phyloP scores from a whole-genome alignment of 1,284 basidiomycete species.

The Meira miltonrushii region DNA sequence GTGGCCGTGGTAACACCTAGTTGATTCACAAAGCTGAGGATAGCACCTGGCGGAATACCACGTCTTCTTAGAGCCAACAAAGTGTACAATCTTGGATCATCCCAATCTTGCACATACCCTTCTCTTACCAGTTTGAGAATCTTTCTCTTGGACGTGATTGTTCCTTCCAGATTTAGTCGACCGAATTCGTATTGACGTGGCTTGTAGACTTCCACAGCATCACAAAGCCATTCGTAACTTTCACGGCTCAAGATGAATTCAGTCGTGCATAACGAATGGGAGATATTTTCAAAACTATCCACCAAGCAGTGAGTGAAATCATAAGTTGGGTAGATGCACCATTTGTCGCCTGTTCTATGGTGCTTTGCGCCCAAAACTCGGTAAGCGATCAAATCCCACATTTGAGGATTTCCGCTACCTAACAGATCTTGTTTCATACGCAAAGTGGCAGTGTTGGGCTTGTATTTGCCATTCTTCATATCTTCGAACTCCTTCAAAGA shows the following conservation, averaged over 20 bases:
- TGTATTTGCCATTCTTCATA: constrained; percentile 87
- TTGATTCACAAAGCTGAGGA: constrained; percentile 83
- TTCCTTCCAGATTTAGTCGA: constrained; percentile 85
- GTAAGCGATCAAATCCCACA: constrained; percentile 99
- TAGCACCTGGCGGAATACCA: constrained; percentile 91
- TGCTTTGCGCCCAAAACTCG: constrained; percentile 85
- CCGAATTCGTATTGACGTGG: constrained; percentile 98
- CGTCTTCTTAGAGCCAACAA: constrained; percentile 89
- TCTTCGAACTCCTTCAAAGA: constrained; percentile 81
- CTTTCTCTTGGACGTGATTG: constrained; percentile 96
- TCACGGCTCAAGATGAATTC: constrained; percentile 96
- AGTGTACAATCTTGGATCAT: constrained; percentile 96
- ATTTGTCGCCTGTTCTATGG: constrained; percentile 86
- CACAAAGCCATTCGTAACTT: constrained; percentile 98
- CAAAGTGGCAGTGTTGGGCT: constrained; percentile 81
- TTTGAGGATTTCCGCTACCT: constrained; percentile 84
- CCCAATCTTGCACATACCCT: constrained; percentile 83
- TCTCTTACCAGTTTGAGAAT: constrained; percentile 82
- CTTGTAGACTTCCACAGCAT: constrained; percentile 92
- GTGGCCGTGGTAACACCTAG: constrained; percentile 81
- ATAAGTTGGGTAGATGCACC: constrained; percentile 86
- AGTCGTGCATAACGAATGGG: constrained; percentile 93
- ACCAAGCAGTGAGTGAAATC: constrained; percentile 98
- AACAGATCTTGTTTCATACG: constrained; percentile 96
- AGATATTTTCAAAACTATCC: constrained; percentile 98